Conservation (phyloP, 495 filamentous ascomycete species). For the Saxophila tyrrhenica region DNA sequence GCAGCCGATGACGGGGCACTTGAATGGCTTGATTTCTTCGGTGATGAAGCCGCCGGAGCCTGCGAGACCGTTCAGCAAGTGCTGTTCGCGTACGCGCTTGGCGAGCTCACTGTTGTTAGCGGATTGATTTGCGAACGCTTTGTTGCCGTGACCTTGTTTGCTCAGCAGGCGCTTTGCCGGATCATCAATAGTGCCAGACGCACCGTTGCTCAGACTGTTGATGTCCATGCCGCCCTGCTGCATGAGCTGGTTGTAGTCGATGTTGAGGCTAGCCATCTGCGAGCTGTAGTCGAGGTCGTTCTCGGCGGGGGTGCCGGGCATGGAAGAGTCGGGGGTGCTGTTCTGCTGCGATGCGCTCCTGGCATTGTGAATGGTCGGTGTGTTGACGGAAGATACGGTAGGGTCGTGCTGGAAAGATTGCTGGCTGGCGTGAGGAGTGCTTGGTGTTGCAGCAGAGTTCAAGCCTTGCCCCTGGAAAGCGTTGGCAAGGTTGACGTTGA, state of each 20-base stretch:
- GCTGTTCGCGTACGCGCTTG: slow-evolving; percentile 58
- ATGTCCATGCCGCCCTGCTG: slow-evolving; percentile 17
- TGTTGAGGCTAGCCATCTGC: slow-evolving; percentile 8
- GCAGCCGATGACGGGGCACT: slow-evolving; percentile 94
- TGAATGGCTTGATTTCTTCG: slow-evolving; percentile 83
- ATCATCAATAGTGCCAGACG: slow-evolving; percentile 72
- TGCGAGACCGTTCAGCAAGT: slow-evolving; percentile 48
- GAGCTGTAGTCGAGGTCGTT: slow-evolving; percentile 32
- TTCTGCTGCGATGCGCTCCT: slow-evolving; percentile 51
- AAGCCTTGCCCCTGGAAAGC: slow-evolving; percentile 61
- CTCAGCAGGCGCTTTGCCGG: slow-evolving; percentile 89
- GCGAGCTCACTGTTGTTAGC: slow-evolving; percentile 66
- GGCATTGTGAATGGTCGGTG: slow-evolving; percentile 55
- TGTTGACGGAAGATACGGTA: slow-evolving; percentile 95
- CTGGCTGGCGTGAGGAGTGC: slow-evolving; percentile 66
- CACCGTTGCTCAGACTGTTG: slow-evolving; percentile 24
- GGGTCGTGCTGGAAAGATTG: slow-evolving; percentile 78
- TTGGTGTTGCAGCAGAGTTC: slow-evolving; percentile 71
- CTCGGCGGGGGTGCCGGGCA: slow-evolving; percentile 60
- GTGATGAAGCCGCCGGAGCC: slow-evolving; percentile 26
- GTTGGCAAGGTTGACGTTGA: slow-evolving; percentile 60
- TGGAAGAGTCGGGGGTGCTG: slow-evolving; percentile 62
- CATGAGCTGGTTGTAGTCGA: slow-evolving; percentile 17
- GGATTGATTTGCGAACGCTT: slow-evolving; percentile 57
- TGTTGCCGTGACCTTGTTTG: slow-evolving; percentile 59